These are phyloP conservation scores for Botryotinia calthae DNA, from an alignment of 2,329 filamentous ascomycete genomes.

Conservation along the genomic window DNA sequence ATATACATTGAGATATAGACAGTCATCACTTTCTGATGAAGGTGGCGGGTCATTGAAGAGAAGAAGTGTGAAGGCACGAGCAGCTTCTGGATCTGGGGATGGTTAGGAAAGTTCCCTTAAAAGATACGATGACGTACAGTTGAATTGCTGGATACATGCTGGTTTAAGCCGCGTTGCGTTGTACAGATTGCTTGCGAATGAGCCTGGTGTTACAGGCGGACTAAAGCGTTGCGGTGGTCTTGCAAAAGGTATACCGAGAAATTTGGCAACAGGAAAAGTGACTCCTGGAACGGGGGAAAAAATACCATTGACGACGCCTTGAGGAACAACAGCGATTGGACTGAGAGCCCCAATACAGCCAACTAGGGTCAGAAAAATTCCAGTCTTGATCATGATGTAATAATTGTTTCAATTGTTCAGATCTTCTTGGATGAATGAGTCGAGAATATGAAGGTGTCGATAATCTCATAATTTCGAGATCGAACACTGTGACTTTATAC, in stretches of 20 bases:
- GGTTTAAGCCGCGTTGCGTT: conserved; percentile 6
- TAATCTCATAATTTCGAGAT: neutral
- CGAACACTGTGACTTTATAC: neutral
- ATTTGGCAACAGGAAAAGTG: conserved; percentile 42
- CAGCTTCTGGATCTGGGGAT: neutral
- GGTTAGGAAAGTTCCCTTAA: neutral
- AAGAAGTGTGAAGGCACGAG: neutral
- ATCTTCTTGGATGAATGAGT: neutral
- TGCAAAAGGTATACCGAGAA: conserved; percentile 71
- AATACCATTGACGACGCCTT: neutral
- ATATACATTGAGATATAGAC: conserved; percentile 58
- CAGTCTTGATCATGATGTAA: neutral
- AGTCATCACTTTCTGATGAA: conserved; percentile 52
- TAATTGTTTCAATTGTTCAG: neutral
- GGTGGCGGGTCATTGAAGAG: conserved; percentile 16
- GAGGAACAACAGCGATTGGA: neutral
- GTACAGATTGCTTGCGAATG: conserved; percentile 4
- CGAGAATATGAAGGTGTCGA: neutral
- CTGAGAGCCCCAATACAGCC: neutral
- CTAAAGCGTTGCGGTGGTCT: conserved; percentile 67
- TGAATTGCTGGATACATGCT: conserved; percentile 17
- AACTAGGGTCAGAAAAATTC: neutral
- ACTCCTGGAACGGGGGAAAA: neutral
- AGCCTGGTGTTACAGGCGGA: conserved; percentile 48
- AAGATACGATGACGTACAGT: neutral